These are phyloP conservation scores for Rhizopus arrhizus DNA, from an alignment of 371 early-diverging fungal species.

Conservation along the genomic window DNA sequence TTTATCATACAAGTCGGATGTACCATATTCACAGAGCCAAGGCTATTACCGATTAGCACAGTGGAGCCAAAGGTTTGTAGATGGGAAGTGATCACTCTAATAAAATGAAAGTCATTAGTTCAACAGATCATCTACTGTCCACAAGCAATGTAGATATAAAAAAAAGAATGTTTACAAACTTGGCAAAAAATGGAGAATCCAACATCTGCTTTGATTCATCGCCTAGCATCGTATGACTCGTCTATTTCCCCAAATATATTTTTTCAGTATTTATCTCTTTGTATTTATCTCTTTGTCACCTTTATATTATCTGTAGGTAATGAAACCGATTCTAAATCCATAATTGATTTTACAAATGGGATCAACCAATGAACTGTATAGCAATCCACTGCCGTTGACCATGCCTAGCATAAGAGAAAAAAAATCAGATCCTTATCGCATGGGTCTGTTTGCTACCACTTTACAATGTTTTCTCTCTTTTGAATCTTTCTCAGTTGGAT, in stretches of 20 bases:
- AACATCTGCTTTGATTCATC: constrained; percentile 56
- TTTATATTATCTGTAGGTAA: constrained; percentile 58
- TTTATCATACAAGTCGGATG: neutral
- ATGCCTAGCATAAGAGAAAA: constrained; percentile 31
- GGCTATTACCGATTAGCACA: constrained; percentile 54
- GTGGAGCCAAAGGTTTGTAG: constrained; percentile 60
- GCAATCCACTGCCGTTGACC: constrained; percentile 47
- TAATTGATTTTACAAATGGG: constrained; percentile 61
- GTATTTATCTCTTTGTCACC: constrained; percentile 27
- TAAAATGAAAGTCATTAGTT: no score
- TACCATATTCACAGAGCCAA: constrained; percentile 66
- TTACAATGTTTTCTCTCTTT: constrained; percentile 31
- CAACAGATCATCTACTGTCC: neutral
- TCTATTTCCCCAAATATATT: constrained; percentile 25
- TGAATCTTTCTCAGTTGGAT: constrained; percentile 32
- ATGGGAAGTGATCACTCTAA: constrained; percentile 60
- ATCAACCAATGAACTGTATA: constrained; percentile 50
- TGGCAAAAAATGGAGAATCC: constrained; percentile 57
- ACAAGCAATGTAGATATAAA: neutral
- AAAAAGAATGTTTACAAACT: constrained; percentile 27
- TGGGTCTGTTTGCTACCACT: neutral
- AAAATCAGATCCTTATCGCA: neutral
- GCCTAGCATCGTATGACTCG: constrained; percentile 56
- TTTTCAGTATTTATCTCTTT: neutral
- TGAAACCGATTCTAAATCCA: constrained; percentile 63